Evolutionary conservation across 176 grass and related monocot species (phyloP), one percentile per base, ranked within the genome.

Genomic region (Secale cereale): DNA sequence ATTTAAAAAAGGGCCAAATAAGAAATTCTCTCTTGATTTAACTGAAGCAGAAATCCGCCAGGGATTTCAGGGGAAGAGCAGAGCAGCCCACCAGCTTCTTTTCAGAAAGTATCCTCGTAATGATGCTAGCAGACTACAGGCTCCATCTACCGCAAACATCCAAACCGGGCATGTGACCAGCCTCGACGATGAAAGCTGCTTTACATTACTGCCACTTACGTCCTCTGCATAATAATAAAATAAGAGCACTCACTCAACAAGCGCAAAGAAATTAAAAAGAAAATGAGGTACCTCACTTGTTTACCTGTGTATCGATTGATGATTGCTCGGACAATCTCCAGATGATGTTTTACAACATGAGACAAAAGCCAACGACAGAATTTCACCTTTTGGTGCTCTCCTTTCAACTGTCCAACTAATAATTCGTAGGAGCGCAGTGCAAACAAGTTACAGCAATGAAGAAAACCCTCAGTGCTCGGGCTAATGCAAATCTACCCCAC

Each of bases 51-150:
- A 35, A 46, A 48, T 26, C 20, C 29, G 17, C 37, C 23, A 59
- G 60, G 59, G 6, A 75, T 74, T 60, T 57, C 59, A 56, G 17
- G 35, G 0, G 19, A 52, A 10, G 17, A 73, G 43, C 52, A 29
- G 4, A 35, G 45, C 16, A 23, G 60, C 52, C 62, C n/a, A 82
- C 39, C 78, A 82, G 54, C 30, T 82, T 86, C 19, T 23, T 77
- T 80, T 70, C 70, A 22, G 4, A 48, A 33, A 23, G 56, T 25
- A 10, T 14, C 32, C 39, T 63, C 81, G 20, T 31, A 31, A 81
- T 33, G 28, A 69, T 56, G 64, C 43, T 7, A 81, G 79, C 28
- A 8, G 59, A 65, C 15, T 57, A 69, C 33, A 60, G 23, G 23
- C 28, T 75, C 59, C 59, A 65, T 22, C 10, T 22, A 14, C 22